Percentiles rank a stretch among this genome's conserved stretches.
Conservation (phyloP, 106 monocot species). For the Xerophyta viscosa region DNA sequence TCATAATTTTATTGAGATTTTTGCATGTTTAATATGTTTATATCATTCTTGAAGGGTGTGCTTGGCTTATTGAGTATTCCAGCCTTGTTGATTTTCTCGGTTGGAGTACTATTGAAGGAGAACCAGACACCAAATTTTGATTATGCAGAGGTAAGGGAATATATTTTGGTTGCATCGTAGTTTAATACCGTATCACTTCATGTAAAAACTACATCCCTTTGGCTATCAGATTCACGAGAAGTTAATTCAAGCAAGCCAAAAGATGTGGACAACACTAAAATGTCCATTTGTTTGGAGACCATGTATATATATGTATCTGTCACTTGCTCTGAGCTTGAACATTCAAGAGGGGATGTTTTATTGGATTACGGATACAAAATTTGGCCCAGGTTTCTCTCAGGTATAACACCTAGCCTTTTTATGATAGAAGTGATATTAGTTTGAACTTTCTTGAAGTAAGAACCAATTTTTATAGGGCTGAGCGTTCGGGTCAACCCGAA, state of each 20-base stretch:
- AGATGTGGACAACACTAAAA: slow-evolving; percentile 60
- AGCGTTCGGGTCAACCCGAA: too few relatives aligned
- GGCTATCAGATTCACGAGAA: slow-evolving; percentile 46
- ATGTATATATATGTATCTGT: slow-evolving; percentile 74
- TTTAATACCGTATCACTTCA: too few relatives aligned
- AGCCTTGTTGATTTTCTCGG: slow-evolving; percentile 38
- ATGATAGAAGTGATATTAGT: too few relatives aligned
- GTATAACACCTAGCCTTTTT: too few relatives aligned
- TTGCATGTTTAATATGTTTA: too few relatives aligned
- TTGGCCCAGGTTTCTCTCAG: slow-evolving; percentile 75
- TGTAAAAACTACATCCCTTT: too few relatives aligned
- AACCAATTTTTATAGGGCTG: too few relatives aligned
- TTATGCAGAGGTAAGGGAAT: slow-evolving; percentile 37
- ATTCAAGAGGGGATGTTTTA: slow-evolving; percentile 90
- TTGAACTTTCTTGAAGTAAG: too few relatives aligned
- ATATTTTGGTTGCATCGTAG: background rate
- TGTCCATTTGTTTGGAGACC: slow-evolving; percentile 72
- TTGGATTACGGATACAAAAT: slow-evolving; percentile 76
- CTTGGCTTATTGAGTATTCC: slow-evolving; percentile 71
- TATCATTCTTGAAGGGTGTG: slow-evolving; percentile 36
- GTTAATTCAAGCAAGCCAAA: slow-evolving; percentile 42
- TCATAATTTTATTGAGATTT: too few relatives aligned
- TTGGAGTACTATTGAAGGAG: slow-evolving; percentile 60
- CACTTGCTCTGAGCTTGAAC: slow-evolving; percentile 56
- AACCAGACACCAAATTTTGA: slow-evolving; percentile 29